Percentiles rank a stretch among this genome's conserved stretches.
phyloP scores from a whole-genome alignment of 495 filamentous ascomycete genomes.

The Thermochaetoides thermophila region DNA sequence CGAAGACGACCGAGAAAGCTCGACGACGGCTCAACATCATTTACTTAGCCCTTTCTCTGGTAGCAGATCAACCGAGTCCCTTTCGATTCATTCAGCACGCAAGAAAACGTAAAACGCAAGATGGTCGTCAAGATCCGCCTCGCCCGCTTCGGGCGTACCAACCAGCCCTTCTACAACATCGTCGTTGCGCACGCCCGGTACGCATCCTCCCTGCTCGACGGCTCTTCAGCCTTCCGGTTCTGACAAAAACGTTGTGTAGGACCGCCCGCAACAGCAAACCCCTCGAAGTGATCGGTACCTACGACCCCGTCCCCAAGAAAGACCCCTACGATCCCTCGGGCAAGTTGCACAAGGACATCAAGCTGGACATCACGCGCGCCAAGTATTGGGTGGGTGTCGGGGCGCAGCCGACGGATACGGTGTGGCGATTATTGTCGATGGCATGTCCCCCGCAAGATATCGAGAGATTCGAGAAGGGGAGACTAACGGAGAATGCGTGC shows the following conservation, averaged over 20 bases:
- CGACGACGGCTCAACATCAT: too few species aligned
- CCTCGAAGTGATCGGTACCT: constrained; percentile 88
- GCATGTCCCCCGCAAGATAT: constrained; percentile 37
- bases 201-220: constrained; percentile 8
- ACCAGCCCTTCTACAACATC: constrained; percentile 88
- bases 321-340: constrained; percentile 51
- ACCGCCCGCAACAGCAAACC: constrained; percentile 74
- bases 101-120: too few species aligned
- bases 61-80: too few species aligned
- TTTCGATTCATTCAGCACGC: too few species aligned
- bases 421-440: constrained; percentile 75
- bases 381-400: constrained; percentile 96
- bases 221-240: background rate
- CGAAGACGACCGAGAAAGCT: too few species aligned
- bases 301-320: constrained; percentile 74
- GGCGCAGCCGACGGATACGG: constrained; percentile 79
- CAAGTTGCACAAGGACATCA: constrained; percentile 72
- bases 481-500: background rate
- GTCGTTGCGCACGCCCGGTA: constrained; percentile 93
- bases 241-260: constrained; percentile 18
- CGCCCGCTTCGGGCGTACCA: constrained; percentile 80
- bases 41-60: too few species aligned
- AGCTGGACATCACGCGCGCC: constrained; percentile 63
- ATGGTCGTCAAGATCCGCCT: constrained; percentile 94
- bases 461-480: background rate